These are phyloP conservation scores for Cercospora sp. DNA, from an alignment of 2,329 filamentous ascomycete species.

Conservation along the genomic window DNA sequence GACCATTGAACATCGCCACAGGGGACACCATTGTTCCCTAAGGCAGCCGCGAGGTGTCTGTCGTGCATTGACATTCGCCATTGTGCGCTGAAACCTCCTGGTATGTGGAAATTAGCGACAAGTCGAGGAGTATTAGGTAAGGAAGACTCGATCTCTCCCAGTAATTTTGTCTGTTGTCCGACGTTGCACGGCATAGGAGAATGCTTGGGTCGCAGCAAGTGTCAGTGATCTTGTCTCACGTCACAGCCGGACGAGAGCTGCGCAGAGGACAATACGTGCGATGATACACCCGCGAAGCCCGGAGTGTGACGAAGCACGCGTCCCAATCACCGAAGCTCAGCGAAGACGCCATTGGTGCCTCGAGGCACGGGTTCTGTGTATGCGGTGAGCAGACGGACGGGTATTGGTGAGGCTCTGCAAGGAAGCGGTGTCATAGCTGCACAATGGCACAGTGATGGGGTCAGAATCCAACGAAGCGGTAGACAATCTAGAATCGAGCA, in stretches of 20 bases:
- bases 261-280: constrained; percentile 12
- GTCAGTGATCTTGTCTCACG: constrained; percentile 14
- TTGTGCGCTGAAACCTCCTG: constrained; percentile 1
- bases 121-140: not conserved
- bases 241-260: constrained; percentile 13
- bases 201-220: constrained; percentile 7
- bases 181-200: constrained; percentile 18
- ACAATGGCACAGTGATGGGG: too few species aligned
- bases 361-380: not conserved
- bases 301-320: constrained; percentile 2
- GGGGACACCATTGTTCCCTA: not conserved
- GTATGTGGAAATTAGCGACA: constrained; percentile 4
- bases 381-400: not conserved
- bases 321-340: not conserved
- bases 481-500: not conserved
- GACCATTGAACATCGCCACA: not conserved
- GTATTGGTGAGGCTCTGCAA: not conserved
- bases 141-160: not conserved
- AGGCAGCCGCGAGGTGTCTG: not conserved
- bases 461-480: not conserved
- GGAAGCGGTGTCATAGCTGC: not conserved
- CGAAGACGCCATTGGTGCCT: constrained; percentile 8
- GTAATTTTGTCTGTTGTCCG: not conserved
- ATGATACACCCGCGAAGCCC: constrained; percentile 6
- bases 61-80: constrained; percentile 8